These are phyloP conservation scores for Hymenoscyphus albidus DNA, from an alignment of 2,329 filamentous ascomycete genomes.

Conservation along the genomic window DNA sequence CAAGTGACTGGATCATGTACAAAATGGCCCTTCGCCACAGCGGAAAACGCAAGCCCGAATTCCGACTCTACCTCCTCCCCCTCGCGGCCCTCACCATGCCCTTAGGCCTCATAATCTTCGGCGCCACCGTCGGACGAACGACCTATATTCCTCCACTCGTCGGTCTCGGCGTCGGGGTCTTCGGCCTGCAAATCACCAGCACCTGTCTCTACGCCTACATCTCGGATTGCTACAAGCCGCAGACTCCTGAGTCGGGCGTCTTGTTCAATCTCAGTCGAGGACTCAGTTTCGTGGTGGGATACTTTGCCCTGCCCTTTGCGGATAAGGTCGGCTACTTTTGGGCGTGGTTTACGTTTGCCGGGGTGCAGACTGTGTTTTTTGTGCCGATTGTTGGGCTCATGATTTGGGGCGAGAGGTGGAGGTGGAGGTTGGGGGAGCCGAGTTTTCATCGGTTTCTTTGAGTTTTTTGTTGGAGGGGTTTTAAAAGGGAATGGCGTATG, in stretches of 20 bases:
- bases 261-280: conserved; percentile 30
- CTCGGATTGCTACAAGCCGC: conserved; percentile 30
- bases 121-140: conserved; percentile 25
- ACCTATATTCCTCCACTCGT: conserved; percentile 26
- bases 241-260: conserved; percentile 29
- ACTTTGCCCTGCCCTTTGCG: conserved; percentile 28
- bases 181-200: conserved; percentile 30
- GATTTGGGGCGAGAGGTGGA: conserved; percentile 29
- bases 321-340: conserved; percentile 21
- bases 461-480: neutral
- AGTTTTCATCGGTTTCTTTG: conserved; percentile 27
- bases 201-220: conserved; percentile 32
- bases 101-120: conserved; percentile 30
- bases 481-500: too few relatives aligned
- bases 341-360: conserved; percentile 30
- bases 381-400: conserved; percentile 26
- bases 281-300: conserved; percentile 30
- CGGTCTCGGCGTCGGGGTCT: conserved; percentile 27
- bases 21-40: conserved; percentile 20
- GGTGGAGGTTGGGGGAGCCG: conserved; percentile 22
- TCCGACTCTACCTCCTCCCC: conserved; percentile 28
- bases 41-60: conserved; percentile 29
- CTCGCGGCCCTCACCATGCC: conserved; percentile 32
- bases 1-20: conserved; percentile 27
- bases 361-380: conserved; percentile 25